phyloP scores from a whole-genome alignment of 1,139 yeast genomes.

The Suhomyces panamericanus region DNA sequence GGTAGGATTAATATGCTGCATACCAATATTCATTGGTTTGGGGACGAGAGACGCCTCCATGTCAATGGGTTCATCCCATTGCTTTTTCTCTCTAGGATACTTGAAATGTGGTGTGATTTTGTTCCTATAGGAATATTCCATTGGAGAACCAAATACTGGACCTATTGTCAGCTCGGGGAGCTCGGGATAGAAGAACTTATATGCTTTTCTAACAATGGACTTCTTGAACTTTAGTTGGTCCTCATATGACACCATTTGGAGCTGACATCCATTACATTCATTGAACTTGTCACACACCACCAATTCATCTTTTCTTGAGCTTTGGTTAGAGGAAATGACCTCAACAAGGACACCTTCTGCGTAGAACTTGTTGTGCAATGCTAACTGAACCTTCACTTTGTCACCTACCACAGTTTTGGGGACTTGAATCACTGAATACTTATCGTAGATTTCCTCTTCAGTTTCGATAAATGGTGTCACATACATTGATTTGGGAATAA shows the following conservation, averaged over 20 bases:
- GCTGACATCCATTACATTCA: constrained; percentile 56
- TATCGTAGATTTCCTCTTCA: constrained; percentile 15
- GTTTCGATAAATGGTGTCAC: constrained; percentile 17
- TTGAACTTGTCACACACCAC: constrained; percentile 72
- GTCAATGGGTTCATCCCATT: background rate
- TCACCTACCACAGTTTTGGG: constrained; percentile 47
- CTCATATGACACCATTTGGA: constrained; percentile 45
- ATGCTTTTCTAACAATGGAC: constrained; percentile 36
- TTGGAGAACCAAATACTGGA: constrained; percentile 28
- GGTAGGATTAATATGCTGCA: constrained; percentile 28
- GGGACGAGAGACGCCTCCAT: background rate
- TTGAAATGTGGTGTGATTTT: constrained; percentile 40
- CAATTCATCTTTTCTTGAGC: constrained; percentile 29
- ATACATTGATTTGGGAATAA: constrained; percentile 30
- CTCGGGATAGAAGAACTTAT: constrained; percentile 34
- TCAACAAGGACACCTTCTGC: constrained; percentile 33
- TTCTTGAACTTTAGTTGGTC: constrained; percentile 39
- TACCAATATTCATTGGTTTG: constrained; percentile 28
- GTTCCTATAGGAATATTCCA: constrained; percentile 38
- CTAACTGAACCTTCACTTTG: constrained; percentile 28
- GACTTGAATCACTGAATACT: constrained; percentile 30
- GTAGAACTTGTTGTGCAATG: constrained; percentile 31
- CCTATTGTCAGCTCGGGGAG: constrained; percentile 19
- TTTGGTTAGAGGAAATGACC: constrained; percentile 18
- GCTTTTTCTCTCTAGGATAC: constrained; percentile 15